Conservation (phyloP, 2,329 filamentous ascomycete genomes). For the Phoma sp. region DNA sequence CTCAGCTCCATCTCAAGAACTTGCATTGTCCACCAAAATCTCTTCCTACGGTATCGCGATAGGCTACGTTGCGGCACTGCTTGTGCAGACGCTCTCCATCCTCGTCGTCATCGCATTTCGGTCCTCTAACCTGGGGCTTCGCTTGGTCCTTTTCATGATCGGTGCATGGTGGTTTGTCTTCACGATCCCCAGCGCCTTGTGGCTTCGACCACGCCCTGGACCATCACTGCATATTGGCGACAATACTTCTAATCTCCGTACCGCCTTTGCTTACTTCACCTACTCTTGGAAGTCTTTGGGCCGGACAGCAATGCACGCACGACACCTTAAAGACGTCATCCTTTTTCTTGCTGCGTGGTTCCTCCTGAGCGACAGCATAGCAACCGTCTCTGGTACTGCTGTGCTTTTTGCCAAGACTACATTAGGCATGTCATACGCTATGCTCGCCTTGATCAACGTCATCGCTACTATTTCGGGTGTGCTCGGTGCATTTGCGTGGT, state of each 20-base stretch:
- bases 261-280: constrained; percentile 74
- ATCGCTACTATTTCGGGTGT: constrained; percentile 86
- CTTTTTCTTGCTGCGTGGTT: constrained; percentile 92
- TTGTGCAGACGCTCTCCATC: constrained; percentile 83
- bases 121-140: constrained; percentile 81
- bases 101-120: constrained; percentile 68
- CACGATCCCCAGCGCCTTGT: constrained; percentile 84
- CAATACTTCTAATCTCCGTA: constrained; percentile 43
- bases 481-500: constrained; percentile 88
- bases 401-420: constrained; percentile 96
- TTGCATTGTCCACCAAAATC: constrained; percentile 85
- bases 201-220: constrained; percentile 86
- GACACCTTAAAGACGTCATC: constrained; percentile 73
- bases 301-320: constrained; percentile 77
- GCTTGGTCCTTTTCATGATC: constrained; percentile 84
- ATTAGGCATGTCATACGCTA: constrained; percentile 85
- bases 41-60: constrained; percentile 93
- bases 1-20: constrained; percentile 64
- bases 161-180: constrained; percentile 94
- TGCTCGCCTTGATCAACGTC: constrained; percentile 90
- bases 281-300: constrained; percentile 89
- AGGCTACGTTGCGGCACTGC: constrained; percentile 85
- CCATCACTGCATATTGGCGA: constrained; percentile 64
- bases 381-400: constrained; percentile 91
- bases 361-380: constrained; percentile 89